phyloP scores from a whole-genome alignment of 2,329 filamentous ascomycete species.

The Colletotrichum neosansevieriae region DNA sequence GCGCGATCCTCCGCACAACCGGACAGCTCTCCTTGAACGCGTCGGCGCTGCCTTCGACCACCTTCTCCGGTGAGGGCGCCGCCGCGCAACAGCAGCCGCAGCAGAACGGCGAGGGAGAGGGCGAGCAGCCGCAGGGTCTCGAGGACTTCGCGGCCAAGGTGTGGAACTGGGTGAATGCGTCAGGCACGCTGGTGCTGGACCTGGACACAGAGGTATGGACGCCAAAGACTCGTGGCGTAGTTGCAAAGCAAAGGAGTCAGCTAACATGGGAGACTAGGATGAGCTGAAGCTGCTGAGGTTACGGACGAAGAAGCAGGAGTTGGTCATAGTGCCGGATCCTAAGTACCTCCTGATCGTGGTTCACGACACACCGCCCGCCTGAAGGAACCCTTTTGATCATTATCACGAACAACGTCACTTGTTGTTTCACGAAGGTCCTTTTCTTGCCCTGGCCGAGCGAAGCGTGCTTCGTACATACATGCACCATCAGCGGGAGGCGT shows the following conservation, averaged over 20 bases:
- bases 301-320: slow-evolving; percentile 86
- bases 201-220: slow-evolving; percentile 75
- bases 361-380: slow-evolving; percentile 82
- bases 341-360: slow-evolving; percentile 85
- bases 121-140: slow-evolving; percentile 60
- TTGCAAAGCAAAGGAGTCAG: not conserved
- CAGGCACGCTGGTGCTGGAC: slow-evolving; percentile 77
- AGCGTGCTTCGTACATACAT: not conserved
- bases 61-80: slow-evolving; percentile 60
- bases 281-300: slow-evolving; percentile 81
- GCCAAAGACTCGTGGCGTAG: not conserved
- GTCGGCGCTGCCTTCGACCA: slow-evolving; percentile 39
- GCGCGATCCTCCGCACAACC: slow-evolving; percentile 80
- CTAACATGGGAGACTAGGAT: slow-evolving; percentile 62
- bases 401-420: not conserved
- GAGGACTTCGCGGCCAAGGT: slow-evolving; percentile 82
- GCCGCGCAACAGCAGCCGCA: slow-evolving; percentile 40
- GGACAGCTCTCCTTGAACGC: slow-evolving; percentile 70
- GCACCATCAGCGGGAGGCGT: not conserved
- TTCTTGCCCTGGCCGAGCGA: not conserved
- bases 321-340: slow-evolving; percentile 84
- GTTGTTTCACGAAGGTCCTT: slow-evolving; percentile 11
- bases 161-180: slow-evolving; percentile 79
- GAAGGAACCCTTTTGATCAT: slow-evolving; percentile 39
- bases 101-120: slow-evolving; percentile 56